A percentile compares a stretch with the other conserved stretches of the same genome.
These are phyloP conservation scores for Aspergillus ustus DNA, from an alignment of 2,329 filamentous ascomycete genomes.

Conservation along the genomic window DNA sequence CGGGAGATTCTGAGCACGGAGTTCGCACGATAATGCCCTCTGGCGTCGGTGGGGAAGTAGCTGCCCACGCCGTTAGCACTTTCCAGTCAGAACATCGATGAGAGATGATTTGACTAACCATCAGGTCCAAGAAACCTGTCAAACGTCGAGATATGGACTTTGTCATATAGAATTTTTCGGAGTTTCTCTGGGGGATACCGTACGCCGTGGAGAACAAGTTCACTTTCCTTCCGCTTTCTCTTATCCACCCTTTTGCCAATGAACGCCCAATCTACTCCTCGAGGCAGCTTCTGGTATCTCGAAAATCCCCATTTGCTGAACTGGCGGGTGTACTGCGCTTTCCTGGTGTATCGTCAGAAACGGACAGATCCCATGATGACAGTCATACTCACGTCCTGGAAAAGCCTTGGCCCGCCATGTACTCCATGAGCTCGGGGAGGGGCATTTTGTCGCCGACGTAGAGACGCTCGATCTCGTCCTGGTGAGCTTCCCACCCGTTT, in stretches of 20 bases:
- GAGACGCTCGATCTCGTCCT: not conserved
- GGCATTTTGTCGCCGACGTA: not conserved
- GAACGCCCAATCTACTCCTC: not conserved
- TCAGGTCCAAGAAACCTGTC: not conserved
- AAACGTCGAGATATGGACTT: not conserved
- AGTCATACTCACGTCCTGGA: not conserved
- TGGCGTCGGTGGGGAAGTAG: not conserved
- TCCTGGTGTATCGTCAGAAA: not conserved
- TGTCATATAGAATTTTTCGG: not conserved
- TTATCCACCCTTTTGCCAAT: not conserved
- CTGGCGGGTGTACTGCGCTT: not conserved
- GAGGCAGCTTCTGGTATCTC: not conserved
- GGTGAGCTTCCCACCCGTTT: not conserved
- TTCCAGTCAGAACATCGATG: not conserved
- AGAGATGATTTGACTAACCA: not conserved
- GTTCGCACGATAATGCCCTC: not conserved
- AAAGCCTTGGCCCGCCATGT: not conserved
- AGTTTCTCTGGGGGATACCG: not conserved
- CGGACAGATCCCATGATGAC: not conserved
- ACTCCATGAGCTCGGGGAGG: not conserved
- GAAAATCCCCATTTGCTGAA: not conserved
- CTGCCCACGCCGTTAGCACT: not conserved
- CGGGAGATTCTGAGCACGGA: not conserved
- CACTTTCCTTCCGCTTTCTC: not conserved
- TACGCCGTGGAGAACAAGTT: not conserved